Conservation (phyloP, 306 rosid species). For the Pueraria montana region DNA sequence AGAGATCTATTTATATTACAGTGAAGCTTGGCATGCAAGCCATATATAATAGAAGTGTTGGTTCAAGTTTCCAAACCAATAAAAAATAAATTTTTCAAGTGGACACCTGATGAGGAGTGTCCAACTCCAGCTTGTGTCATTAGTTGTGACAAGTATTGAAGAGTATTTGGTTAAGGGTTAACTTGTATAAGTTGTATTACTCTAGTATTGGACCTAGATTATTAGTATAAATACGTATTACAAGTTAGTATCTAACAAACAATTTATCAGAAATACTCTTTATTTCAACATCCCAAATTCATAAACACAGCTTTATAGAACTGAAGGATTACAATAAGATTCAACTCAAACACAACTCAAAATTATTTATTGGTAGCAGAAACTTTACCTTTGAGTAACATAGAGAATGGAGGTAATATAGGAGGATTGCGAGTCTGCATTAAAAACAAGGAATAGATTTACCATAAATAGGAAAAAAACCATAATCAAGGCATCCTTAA, state of each 20-base stretch:
- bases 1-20: too few relatives aligned
- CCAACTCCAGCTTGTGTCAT: neutral
- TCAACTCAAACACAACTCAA: conserved; percentile 4
- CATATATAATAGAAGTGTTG: too few relatives aligned
- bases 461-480: neutral
- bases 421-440: conserved; percentile 65
- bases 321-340: conserved; percentile 9
- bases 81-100: too few relatives aligned
- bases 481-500: neutral
- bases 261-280: neutral
- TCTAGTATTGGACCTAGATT: neutral
- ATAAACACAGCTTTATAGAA: neutral
- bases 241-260: conserved; percentile 13
- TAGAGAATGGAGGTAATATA: conserved; percentile 59
- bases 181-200: neutral
- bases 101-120: neutral
- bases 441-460: conserved; percentile 21
- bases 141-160: neutral
- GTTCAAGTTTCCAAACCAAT: too few relatives aligned
- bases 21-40: too few relatives aligned
- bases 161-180: conserved; percentile 7
- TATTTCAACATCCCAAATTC: conserved; percentile 12
- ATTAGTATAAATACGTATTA: neutral
- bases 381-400: conserved; percentile 55
- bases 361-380: conserved; percentile 8